Base-by-base conservation (phyloP, 1,284 basidiomycete genomes). In the Rhizoctonia solani region DNA sequence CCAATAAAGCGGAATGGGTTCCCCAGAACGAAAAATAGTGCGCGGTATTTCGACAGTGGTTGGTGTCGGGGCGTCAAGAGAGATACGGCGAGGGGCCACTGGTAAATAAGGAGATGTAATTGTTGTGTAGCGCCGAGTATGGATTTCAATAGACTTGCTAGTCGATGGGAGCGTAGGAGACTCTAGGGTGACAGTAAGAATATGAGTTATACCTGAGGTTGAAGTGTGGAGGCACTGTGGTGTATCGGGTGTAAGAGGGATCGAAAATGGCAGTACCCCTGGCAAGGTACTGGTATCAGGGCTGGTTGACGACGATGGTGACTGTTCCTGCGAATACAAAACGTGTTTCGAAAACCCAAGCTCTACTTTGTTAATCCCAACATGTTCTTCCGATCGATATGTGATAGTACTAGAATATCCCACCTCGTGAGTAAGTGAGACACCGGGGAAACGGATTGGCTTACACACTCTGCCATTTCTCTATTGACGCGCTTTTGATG, bases 191-290 rank as follows among this genome's bases (percentile, higher is more conserved):
- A 87, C 90, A 8, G 82, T 86, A 58, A 92, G 78, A 16, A 81
- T 79, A 74, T 92, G 87, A 14, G 81, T 80, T 54, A 92, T 79
- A 0, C 85, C 84, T 2, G 89, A 92, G 71, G 82, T 83, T 3
- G 86, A 79, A 1, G 88, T 88, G 72, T 86, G 84, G 23, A 92
- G 79, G 54, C 88, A 89, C 75, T 92, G 90, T 0, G 90, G 89
- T 6, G 87, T 85, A 74, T 92, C 90, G 54, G 82, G 76, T 68
- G 81, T 83, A 59, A 92, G 81, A 5, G 89, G 90, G 70, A 92
- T 86, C 16, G 90, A 83, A 75, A 92, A 92, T 19, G 87, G 85
- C 69, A 89, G 83, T 16, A 85, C 83, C 3, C 86, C 82, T 2
- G 87, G 86, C 68, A 86, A 76, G 9, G 79, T 72, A 46, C 74